These are phyloP conservation scores for Apiospora phragmitis DNA, from an alignment of 2,329 filamentous ascomycete species.

Conservation along the genomic window DNA sequence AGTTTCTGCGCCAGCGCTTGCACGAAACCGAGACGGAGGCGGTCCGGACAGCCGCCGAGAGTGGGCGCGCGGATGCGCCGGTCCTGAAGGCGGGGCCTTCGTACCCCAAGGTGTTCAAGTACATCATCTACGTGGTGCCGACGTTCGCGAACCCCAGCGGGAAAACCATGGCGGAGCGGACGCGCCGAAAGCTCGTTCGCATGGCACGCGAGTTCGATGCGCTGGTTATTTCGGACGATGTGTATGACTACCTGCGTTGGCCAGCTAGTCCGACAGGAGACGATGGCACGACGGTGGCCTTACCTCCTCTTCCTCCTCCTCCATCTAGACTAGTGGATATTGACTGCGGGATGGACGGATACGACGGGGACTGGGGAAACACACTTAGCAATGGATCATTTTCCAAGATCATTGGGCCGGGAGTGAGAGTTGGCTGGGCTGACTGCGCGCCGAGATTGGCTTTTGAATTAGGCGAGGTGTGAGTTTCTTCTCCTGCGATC, in stretches of 20 bases:
- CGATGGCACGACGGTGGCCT: slow-evolving; percentile 23
- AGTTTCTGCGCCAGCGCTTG: slow-evolving; percentile 50
- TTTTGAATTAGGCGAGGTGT: slow-evolving; percentile 60
- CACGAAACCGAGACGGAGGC: slow-evolving; percentile 17
- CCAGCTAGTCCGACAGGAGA: slow-evolving; percentile 17
- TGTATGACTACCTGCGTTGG: slow-evolving; percentile 72
- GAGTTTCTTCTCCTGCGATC: slow-evolving; percentile 29
- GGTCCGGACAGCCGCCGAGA: slow-evolving; percentile 5
- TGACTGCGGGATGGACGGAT: slow-evolving; percentile 56
- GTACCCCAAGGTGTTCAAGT: slow-evolving; percentile 38
- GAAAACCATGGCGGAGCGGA: slow-evolving; percentile 60
- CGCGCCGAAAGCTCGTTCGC: slow-evolving; percentile 57
- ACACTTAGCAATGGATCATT: slow-evolving; percentile 65
- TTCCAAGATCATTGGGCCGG: slow-evolving; percentile 64
- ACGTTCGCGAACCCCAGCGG: slow-evolving; percentile 71
- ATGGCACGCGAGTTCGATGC: slow-evolving; percentile 66
- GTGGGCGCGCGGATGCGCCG: not conserved
- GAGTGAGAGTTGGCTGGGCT: slow-evolving; percentile 61
- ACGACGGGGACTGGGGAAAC: slow-evolving; percentile 59
- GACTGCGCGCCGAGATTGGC: slow-evolving; percentile 49
- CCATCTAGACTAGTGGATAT: slow-evolving; percentile 57
- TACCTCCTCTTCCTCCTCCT: slow-evolving; percentile 26
- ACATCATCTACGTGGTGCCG: slow-evolving; percentile 68
- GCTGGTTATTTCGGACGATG: slow-evolving; percentile 67
- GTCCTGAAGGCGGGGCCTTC: slow-evolving; percentile 50